phyloP scores from a whole-genome alignment of 257 asterid species.

The Petunia secreta region DNA sequence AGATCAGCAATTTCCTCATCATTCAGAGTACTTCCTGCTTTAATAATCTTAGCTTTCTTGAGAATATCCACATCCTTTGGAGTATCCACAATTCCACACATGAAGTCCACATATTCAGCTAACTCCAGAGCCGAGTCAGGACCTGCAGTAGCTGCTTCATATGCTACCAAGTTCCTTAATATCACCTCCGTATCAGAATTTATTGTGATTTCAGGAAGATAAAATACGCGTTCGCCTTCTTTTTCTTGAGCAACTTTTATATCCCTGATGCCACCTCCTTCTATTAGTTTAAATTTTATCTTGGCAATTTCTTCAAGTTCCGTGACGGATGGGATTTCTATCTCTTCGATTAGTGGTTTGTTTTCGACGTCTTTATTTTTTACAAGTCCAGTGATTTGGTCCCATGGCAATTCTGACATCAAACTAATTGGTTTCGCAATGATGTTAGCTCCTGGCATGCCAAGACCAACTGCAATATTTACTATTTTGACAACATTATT shows the following conservation, averaged over 20 bases:
- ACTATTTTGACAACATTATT: neutral
- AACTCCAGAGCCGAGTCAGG: slow-evolving; percentile 13
- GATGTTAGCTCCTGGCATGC: slow-evolving; percentile 25
- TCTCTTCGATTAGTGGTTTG: slow-evolving; percentile 28
- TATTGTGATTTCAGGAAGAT: slow-evolving; percentile 28
- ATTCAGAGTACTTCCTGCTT: neutral
- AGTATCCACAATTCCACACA: slow-evolving; percentile 35
- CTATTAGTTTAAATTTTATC: slow-evolving; percentile 28
- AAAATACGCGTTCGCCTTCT: neutral
- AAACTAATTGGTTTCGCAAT: slow-evolving; percentile 22
- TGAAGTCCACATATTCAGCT: slow-evolving; percentile 29
- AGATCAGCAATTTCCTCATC: slow-evolving; percentile 21
- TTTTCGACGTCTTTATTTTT: neutral
- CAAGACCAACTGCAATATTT: neutral
- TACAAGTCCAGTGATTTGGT: neutral
- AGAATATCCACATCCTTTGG: slow-evolving; percentile 31
- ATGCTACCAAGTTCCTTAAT: slow-evolving; percentile 37
- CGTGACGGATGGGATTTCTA: slow-evolving; percentile 45
- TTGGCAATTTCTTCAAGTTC: slow-evolving; percentile 32
- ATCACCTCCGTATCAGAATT: slow-evolving; percentile 27
- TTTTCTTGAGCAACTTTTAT: neutral
- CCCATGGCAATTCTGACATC: slow-evolving; percentile 9
- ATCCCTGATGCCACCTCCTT: slow-evolving; percentile 37
- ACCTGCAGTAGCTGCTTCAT: slow-evolving; percentile 26
- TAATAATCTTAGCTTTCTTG: neutral